Conservation (phyloP, 176 grass and related monocot genomes). For the Elaeis guineensis region DNA sequence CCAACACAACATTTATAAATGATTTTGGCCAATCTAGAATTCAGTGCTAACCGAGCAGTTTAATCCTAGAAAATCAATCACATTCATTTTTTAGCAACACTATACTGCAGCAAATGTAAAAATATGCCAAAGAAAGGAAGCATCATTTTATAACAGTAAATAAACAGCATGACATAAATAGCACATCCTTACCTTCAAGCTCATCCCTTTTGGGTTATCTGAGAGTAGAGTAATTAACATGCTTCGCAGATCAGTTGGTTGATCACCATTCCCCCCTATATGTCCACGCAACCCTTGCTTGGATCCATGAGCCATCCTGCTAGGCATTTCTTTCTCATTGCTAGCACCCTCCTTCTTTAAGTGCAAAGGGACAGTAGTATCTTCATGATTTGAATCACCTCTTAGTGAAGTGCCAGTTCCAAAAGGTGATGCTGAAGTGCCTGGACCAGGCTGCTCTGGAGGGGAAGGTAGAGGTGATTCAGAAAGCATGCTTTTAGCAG, state of each 20-base stretch:
- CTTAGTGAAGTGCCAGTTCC: constrained; percentile 15
- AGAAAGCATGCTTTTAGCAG: constrained; percentile 37
- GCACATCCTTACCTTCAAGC: constrained; percentile 58
- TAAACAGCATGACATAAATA: background rate
- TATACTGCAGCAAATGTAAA: too few species aligned
- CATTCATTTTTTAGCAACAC: too few species aligned
- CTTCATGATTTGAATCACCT: constrained; percentile 59
- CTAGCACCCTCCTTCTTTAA: constrained; percentile 52
- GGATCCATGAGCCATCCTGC: constrained; percentile 34
- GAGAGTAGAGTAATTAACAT: constrained; percentile 64
- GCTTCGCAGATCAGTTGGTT: constrained; percentile 40
- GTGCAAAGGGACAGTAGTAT: constrained; percentile 38
- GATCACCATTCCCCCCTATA: constrained; percentile 40
- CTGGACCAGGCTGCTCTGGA: constrained; percentile 58
- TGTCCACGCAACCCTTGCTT: constrained; percentile 25
- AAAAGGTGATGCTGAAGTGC: constrained; percentile 32
- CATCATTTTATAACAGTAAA: too few species aligned
- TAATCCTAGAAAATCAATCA: too few species aligned
- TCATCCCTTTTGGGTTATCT: constrained; percentile 76
- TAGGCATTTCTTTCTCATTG: constrained; percentile 52
- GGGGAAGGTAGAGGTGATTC: constrained; percentile 52
- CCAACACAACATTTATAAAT: too few species aligned
- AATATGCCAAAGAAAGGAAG: too few species aligned
- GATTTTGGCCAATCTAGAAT: too few species aligned
- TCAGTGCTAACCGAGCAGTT: too few species aligned